These are phyloP conservation scores for Talaromyces sp. DNA, from an alignment of 2,329 filamentous ascomycete species.

Conservation along the genomic window DNA sequence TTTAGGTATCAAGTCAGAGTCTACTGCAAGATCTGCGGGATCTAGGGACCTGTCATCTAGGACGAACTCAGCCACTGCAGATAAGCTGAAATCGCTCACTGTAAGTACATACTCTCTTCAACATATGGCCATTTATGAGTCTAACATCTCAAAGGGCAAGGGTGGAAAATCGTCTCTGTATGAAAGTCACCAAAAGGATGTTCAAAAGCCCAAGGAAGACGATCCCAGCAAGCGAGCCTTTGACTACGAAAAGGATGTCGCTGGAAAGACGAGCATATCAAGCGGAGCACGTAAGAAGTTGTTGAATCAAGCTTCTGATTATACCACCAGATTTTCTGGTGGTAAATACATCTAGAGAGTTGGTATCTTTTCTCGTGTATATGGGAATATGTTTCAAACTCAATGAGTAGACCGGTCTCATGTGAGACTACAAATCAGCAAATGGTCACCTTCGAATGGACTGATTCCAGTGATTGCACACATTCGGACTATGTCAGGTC, in stretches of 20 bases:
- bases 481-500: not conserved
- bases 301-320: conserved; percentile 71
- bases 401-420: not conserved
- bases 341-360: conserved; percentile 56
- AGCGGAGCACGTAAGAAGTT: conserved; percentile 70
- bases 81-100: conserved; percentile 51
- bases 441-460: not conserved
- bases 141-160: conserved; percentile 44
- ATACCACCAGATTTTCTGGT: conserved; percentile 72
- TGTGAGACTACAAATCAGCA: not conserved
- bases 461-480: too few relatives aligned
- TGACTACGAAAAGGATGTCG: conserved; percentile 88
- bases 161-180: conserved; percentile 62
- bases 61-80: conserved; percentile 49
- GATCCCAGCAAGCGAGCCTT: conserved; percentile 84
- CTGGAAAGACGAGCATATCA: conserved; percentile 66
- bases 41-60: conserved; percentile 24
- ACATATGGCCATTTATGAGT: not conserved
- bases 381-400: not conserved
- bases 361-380: not conserved
- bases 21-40: conserved; percentile 13
- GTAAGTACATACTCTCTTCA: conserved; percentile 43
- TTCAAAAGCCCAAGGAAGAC: conserved; percentile 59
- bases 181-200: conserved; percentile 54
- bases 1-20: conserved; percentile 61